Evolutionary conservation across 1,284 basidiomycete genomes (phyloP).

Genomic region (Apiotrichum gracile): DNA sequence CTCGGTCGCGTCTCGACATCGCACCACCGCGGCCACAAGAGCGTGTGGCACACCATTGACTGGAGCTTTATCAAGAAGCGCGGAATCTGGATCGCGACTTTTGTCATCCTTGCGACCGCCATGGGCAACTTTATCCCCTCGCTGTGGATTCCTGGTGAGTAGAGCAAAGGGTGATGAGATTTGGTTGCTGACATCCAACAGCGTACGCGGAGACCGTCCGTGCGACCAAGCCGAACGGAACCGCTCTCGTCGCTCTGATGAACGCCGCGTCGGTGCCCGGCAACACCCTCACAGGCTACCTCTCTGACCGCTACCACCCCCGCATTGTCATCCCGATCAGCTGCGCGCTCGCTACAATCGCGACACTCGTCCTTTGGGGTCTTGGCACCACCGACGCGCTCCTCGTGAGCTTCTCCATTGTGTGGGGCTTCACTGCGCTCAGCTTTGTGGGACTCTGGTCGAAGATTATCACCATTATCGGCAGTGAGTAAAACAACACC

Average conservation of each 20-base stretch:
- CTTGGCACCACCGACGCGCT: slow-evolving; percentile 33
- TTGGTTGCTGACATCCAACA: slow-evolving; percentile 1
- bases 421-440: slow-evolving; percentile 31
- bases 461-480: slow-evolving; percentile 31
- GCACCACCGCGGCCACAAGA: not conserved
- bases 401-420: slow-evolving; percentile 29
- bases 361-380: slow-evolving; percentile 39
- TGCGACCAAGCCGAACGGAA: slow-evolving; percentile 34
- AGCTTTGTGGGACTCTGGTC: slow-evolving; percentile 37
- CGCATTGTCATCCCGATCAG: slow-evolving; percentile 33
- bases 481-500: slow-evolving; percentile 21
- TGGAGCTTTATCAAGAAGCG: slow-evolving; percentile 25
- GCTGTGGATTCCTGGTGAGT: slow-evolving; percentile 43
- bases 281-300: slow-evolving; percentile 35
- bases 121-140: slow-evolving; percentile 45
- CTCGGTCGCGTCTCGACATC: slow-evolving; percentile 3
- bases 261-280: slow-evolving; percentile 44
- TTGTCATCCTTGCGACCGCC: slow-evolving; percentile 36
- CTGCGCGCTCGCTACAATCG: slow-evolving; percentile 31
- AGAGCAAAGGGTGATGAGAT: no score
- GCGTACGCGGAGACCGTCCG: slow-evolving; percentile 39
- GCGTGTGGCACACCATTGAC: slow-evolving; percentile 14
- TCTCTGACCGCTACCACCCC: slow-evolving; percentile 38
- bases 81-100: slow-evolving; percentile 31
- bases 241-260: slow-evolving; percentile 41